These are phyloP conservation scores for Ascocoryne sarcoides DNA, from an alignment of 2,329 filamentous ascomycete genomes.

Conservation along the genomic window DNA sequence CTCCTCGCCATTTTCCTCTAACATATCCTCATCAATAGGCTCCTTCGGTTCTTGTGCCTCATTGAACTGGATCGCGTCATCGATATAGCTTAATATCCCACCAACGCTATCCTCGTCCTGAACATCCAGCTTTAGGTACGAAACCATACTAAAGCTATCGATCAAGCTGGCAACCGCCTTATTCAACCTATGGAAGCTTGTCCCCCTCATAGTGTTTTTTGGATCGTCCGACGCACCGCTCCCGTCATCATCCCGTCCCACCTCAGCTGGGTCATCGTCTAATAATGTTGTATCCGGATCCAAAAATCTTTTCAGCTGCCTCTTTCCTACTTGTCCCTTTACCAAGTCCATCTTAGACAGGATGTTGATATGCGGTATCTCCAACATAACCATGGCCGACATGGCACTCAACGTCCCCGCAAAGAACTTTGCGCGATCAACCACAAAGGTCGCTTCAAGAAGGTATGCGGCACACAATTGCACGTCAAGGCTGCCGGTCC, in stretches of 20 bases:
- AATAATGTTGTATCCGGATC: constrained; percentile 77
- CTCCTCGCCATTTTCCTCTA: constrained; percentile 39
- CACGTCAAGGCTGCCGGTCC: constrained; percentile 74
- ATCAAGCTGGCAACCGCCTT: constrained; percentile 83
- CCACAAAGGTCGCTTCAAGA: constrained; percentile 89
- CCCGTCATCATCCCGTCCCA: constrained; percentile 36
- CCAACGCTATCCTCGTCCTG: constrained; percentile 88
- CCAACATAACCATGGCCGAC: constrained; percentile 98
- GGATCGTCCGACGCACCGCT: constrained; percentile 50
- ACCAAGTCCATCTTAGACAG: constrained; percentile 97
- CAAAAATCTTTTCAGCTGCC: constrained; percentile 82
- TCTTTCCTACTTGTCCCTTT: constrained; percentile 78
- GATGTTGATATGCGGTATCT: constrained; percentile 93
- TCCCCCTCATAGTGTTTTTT: constrained; percentile 68
- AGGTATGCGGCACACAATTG: constrained; percentile 90
- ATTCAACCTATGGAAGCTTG: constrained; percentile 75
- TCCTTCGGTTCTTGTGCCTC: constrained; percentile 89
- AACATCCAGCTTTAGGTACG: constrained; percentile 81
- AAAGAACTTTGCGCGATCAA: constrained; percentile 96
- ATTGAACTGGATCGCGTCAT: constrained; percentile 88
- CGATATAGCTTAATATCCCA: constrained; percentile 80
- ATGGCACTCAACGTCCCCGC: constrained; percentile 91
- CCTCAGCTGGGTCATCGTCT: constrained; percentile 53
- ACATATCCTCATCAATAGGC: constrained; percentile 49
- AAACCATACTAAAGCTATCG: constrained; percentile 97